A percentile compares a stretch with the other conserved stretches of the same genome.
Evolutionary conservation across 129 eudicot species (phyloP).

Genomic region (Erigeron canadensis): DNA sequence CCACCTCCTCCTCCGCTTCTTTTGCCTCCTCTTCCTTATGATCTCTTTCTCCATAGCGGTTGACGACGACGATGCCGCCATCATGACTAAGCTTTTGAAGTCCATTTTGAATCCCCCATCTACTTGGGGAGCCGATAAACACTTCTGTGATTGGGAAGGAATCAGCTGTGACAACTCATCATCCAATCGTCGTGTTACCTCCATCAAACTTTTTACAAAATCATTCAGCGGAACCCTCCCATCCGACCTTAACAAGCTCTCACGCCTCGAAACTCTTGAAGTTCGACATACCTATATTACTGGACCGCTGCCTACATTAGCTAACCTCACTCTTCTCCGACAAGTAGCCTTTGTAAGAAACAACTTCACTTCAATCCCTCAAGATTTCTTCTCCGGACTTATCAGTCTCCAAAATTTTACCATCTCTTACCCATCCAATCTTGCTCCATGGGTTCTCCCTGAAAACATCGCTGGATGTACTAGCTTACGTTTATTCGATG

Average conservation of each 20-base stretch:
- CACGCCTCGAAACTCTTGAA: constrained; percentile 33
- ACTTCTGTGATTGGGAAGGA: constrained; percentile 42
- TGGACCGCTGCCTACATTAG: constrained; percentile 45
- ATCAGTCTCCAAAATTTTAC: constrained; percentile 7
- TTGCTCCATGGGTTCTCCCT: background rate
- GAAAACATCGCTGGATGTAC: background rate
- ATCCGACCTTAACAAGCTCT: constrained; percentile 31
- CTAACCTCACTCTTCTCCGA: constrained; percentile 36
- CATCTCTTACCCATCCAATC: background rate
- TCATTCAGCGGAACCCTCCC: constrained; percentile 48
- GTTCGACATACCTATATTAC: constrained; percentile 34
- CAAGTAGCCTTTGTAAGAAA: constrained; percentile 23
- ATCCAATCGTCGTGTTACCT: constrained; percentile 30
- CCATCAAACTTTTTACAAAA: constrained; percentile 27
- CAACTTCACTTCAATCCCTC: constrained; percentile 33
- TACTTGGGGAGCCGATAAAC: background rate
- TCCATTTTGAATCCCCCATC: background rate
- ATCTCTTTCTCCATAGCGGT: background rate
- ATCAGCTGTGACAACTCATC: constrained; percentile 35
- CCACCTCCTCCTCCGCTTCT: background rate
- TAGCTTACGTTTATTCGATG: constrained; percentile 18
- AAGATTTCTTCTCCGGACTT: constrained; percentile 32
- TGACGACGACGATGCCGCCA: background rate
- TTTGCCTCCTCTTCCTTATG: no score
- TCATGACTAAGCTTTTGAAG: background rate